Base-by-base conservation (phyloP, 352 stramenopile genomes). In the Phytophthora brassicae region DNA sequence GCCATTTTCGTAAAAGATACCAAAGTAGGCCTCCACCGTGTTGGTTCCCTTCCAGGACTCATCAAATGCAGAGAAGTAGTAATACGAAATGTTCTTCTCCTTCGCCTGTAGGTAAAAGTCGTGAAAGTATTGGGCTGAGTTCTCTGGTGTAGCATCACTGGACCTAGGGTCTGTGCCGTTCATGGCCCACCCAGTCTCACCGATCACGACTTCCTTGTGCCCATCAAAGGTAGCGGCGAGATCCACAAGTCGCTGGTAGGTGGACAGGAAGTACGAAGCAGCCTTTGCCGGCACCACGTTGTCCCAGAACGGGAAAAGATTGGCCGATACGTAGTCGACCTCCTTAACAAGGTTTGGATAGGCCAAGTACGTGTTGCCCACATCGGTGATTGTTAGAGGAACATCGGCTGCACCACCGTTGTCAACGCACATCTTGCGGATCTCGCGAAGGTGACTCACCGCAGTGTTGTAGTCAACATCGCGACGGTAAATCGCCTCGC, bases 331-430 rank as follows among this genome's bases (percentile, higher is more conserved):
- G 26, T 38, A 38, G 31, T 38, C 31, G 53, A 23, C 44, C 26
- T 31, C 26, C 4, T 31, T 8, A 8, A 31, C 8, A 8, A 31
- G 26, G 26, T 31, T 31, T 8, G 26, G 26, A 8, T 31, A 53
- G 6, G 19, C 17, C 31, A 60, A 43, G 42, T 53, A 60, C 29
- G 42, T 60, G 53, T 60, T 60, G 41, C 53, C 53, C 29, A 53
- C 53, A 22, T 60, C 53, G 41, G 43, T 53, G 43, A 60, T 53
- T 12, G 26, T 31, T 31, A 31, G 26, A 31, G 26, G 26, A 8
- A 31, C 26, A 8, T 31, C 26, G 4, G 26, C 26, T 8, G 26
- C 26, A 8, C 8, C 26, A 8, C 26, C 26, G 26, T 31, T 31
- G 26, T 31, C 26, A 8, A 31, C 26, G 26, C 26, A 31, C 26